Conservation (phyloP, 495 filamentous ascomycete species). For the Lepraria neglecta region DNA sequence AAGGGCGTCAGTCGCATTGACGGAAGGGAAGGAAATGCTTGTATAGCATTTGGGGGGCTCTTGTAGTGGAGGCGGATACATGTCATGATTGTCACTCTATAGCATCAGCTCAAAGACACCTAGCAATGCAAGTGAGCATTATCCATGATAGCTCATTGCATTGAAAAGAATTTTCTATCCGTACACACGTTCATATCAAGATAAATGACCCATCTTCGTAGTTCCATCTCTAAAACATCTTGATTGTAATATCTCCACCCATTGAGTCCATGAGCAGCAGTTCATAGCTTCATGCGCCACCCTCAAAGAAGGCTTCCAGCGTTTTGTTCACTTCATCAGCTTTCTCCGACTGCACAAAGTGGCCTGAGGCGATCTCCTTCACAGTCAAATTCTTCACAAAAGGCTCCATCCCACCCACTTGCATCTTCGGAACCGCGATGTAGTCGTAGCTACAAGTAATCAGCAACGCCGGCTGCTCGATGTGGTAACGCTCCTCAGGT, state of each 20-base stretch:
- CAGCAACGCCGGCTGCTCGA: constrained; percentile 13
- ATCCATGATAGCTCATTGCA: neutral
- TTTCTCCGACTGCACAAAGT: constrained; percentile 35
- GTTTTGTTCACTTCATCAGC: constrained; percentile 37
- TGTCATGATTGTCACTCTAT: neutral
- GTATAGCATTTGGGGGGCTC: neutral
- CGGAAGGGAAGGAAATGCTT: neutral
- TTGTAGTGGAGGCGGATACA: neutral
- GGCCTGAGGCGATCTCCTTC: constrained; percentile 26
- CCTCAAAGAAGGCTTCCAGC: constrained; percentile 38
- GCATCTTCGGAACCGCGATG: constrained; percentile 16
- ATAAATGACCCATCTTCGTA: too few species aligned
- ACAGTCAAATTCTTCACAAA: constrained; percentile 27
- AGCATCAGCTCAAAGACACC: neutral
- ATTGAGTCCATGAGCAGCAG: neutral
- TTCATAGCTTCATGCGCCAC: neutral
- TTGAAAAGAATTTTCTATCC: too few species aligned
- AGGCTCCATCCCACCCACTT: constrained; percentile 23
- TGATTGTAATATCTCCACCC: neutral
- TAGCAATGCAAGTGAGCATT: neutral
- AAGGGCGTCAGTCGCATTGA: neutral
- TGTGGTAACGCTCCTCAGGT: neutral
- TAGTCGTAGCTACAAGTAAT: constrained; percentile 12
- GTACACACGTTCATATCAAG: too few species aligned
- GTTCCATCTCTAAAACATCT: too few species aligned